Evolutionary conservation across 495 filamentous ascomycete species (phyloP).

Genomic region (Penicillium psychrofluorescens): DNA sequence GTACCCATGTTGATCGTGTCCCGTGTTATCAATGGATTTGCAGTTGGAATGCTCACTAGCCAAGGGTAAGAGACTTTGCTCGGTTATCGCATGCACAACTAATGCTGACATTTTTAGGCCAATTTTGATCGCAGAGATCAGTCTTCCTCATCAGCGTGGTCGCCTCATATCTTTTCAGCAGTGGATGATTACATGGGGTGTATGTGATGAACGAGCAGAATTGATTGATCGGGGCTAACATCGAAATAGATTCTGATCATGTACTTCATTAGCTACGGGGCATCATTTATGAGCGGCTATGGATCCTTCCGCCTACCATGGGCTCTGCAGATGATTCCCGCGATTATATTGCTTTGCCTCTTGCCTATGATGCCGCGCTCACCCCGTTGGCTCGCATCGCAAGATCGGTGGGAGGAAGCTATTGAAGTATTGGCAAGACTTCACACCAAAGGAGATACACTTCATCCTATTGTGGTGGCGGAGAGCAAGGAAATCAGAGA

Average conservation of each 20-base stretch:
- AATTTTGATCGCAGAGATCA: constrained; percentile 16
- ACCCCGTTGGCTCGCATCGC: constrained; percentile 57
- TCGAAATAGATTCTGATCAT: constrained; percentile 12
- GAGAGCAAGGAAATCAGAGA: constrained; percentile 10
- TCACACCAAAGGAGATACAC: constrained; percentile 7
- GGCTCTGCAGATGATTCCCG: constrained; percentile 35
- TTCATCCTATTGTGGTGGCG: constrained; percentile 8
- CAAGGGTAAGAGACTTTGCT: constrained; percentile 7
- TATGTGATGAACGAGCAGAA: background rate
- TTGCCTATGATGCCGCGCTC: constrained; percentile 54
- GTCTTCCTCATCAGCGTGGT: constrained; percentile 13
- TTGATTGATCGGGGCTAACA: background rate
- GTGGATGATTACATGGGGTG: constrained; percentile 18
- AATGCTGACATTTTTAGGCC: constrained; percentile 3
- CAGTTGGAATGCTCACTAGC: constrained; percentile 13
- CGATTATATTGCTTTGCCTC: constrained; percentile 40
- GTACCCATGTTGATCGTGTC: constrained; percentile 12
- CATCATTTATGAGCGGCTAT: constrained; percentile 8
- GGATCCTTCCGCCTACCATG: constrained; percentile 12
- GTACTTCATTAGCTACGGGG: constrained; percentile 16
- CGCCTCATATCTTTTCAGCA: constrained; percentile 12
- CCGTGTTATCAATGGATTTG: constrained; percentile 10
- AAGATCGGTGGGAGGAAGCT: constrained; percentile 50
- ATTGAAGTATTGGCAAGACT: constrained; percentile 45
- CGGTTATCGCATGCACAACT: background rate